Evolutionary conservation across 305 asterid genomes (phyloP).

Genomic region (Fraxinus xanthoxyloides): DNA sequence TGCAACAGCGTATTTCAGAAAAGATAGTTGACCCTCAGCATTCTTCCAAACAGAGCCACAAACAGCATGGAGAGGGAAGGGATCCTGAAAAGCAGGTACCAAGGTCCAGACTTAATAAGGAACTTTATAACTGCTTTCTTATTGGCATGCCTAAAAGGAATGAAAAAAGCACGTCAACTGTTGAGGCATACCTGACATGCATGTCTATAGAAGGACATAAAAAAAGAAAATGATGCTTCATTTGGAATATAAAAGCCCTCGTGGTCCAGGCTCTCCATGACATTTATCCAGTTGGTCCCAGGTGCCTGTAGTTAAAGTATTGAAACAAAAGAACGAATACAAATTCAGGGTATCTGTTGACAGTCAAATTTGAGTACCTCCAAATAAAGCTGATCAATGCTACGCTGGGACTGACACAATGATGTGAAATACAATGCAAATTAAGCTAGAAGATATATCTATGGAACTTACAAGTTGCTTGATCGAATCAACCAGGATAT

Average conservation of each 20-base stretch:
- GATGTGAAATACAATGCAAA: conserved; percentile 5
- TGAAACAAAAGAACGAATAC: neutral
- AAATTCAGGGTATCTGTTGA: conserved; percentile 1
- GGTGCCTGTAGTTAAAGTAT: conserved; percentile 56
- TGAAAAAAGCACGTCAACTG: conserved; percentile 1
- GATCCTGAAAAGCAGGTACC: conserved; percentile 50
- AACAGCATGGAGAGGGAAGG: conserved; percentile 84
- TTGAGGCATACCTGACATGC: conserved; percentile 71
- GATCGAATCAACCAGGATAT: conserved; percentile 81
- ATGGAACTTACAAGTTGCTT: conserved; percentile 72
- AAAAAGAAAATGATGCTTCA: conserved; percentile 77
- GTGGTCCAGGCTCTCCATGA: conserved; percentile 83
- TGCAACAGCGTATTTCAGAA: conserved; percentile 77
- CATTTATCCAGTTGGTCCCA: conserved; percentile 72
- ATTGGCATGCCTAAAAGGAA: conserved; percentile 6
- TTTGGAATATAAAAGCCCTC: conserved; percentile 84
- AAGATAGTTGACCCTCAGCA: conserved; percentile 93
- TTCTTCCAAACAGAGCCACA: conserved; percentile 96
- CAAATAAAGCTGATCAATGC: neutral
- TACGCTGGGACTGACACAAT: neutral
- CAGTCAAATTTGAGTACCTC: neutral
- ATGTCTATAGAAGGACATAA: conserved; percentile 73
- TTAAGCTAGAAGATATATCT: conserved; percentile 11
- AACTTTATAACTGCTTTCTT: neutral
- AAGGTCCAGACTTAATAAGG: neutral